Conservation (phyloP, 192 early-diverging fungal species). For the Chytriomyces sp. region DNA sequence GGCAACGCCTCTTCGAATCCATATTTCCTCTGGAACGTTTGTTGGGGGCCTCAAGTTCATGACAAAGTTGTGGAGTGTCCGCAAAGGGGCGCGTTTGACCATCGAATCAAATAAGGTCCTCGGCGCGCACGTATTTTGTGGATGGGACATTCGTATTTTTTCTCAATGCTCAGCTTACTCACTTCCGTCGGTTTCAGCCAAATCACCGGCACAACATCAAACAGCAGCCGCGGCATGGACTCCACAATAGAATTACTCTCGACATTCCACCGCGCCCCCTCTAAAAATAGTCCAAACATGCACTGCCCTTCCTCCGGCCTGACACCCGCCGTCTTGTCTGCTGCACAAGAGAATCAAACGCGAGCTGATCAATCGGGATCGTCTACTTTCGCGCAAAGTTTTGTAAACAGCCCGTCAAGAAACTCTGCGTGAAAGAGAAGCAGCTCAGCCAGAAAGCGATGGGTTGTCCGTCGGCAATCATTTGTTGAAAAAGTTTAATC, state of each 20-base stretch:
- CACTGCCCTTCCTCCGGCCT: constrained; percentile 68
- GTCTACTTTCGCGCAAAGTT: constrained; percentile 66
- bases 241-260: constrained; percentile 59
- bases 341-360: constrained; percentile 61
- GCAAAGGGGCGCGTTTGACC: neutral
- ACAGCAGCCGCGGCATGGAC: constrained; percentile 57
- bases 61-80: constrained; percentile 70
- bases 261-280: constrained; percentile 67
- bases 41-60: constrained; percentile 68
- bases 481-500: constrained; percentile 57
- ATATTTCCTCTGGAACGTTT: constrained; percentile 59
- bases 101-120: constrained; percentile 37
- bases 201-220: constrained; percentile 63
- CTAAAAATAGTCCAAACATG: constrained; percentile 63
- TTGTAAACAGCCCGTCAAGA: constrained; percentile 63
- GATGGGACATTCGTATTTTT: constrained; percentile 66
- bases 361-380: constrained; percentile 64
- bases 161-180: constrained; percentile 42
- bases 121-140: constrained; percentile 65
- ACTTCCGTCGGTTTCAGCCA: constrained; percentile 63
- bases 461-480: constrained; percentile 63
- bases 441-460: constrained; percentile 69
- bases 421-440: constrained; percentile 69
- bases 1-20: constrained; percentile 62
- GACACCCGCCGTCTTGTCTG: constrained; percentile 57